These are phyloP conservation scores for Pleodorina starrii DNA, from an alignment of 139 green algal species.

Conservation along the genomic window DNA sequence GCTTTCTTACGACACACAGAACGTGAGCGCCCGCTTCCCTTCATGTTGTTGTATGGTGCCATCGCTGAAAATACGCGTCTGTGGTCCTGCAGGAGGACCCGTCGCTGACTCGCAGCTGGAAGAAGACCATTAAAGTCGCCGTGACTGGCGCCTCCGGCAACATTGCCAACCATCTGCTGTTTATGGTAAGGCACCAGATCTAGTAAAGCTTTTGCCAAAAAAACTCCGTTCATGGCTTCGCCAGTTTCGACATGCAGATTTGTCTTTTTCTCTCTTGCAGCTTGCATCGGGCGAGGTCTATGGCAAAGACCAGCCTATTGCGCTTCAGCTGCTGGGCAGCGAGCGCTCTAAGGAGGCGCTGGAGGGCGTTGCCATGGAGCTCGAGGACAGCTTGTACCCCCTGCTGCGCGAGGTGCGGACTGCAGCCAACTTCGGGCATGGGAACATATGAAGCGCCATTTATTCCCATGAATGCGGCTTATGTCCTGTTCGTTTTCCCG, in stretches of 20 bases:
- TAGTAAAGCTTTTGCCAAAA: too few species aligned
- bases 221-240: neutral
- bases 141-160: slow-evolving; percentile 89
- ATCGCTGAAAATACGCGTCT: neutral
- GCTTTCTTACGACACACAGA: slow-evolving; percentile 57
- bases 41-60: neutral
- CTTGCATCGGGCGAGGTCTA: slow-evolving; percentile 87
- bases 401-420: slow-evolving; percentile 83
- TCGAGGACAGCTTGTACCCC: slow-evolving; percentile 96
- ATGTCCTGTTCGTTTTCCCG: too few species aligned
- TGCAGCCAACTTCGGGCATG: too few species aligned
- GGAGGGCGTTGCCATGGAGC: slow-evolving; percentile 96
- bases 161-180: slow-evolving; percentile 95
- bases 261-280: slow-evolving; percentile 51
- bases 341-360: slow-evolving; percentile 84
- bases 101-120: slow-evolving; percentile 76
- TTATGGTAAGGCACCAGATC: slow-evolving; percentile 92
- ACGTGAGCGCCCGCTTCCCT: slow-evolving; percentile 50
- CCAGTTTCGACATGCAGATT: neutral
- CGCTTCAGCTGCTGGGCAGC: slow-evolving; percentile 88
- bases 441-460: too few species aligned
- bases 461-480: too few species aligned
- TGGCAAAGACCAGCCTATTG: slow-evolving; percentile 90
- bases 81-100: slow-evolving; percentile 66
- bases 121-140: slow-evolving; percentile 82